Percentiles rank a stretch among this genome's conserved stretches.
Conservation (phyloP, 2,329 filamentous ascomycete genomes). For the Fusarium tuaranense region DNA sequence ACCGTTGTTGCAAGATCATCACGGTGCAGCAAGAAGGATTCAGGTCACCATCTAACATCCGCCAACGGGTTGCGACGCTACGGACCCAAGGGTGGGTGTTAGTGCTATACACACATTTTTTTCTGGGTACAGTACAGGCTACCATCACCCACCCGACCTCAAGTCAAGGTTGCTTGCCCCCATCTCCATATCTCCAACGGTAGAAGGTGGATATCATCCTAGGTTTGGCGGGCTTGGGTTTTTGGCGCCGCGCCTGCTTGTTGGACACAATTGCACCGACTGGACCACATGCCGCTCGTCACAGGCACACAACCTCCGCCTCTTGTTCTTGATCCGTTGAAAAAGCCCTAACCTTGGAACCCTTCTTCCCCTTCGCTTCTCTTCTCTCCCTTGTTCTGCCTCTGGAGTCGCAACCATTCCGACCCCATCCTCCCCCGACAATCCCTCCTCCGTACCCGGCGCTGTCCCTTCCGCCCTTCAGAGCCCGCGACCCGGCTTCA, state of each 20-base stretch:
- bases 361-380: not conserved
- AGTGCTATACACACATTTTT: conserved; percentile 29
- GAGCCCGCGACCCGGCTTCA: conserved; percentile 24
- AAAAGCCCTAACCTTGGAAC: conserved; percentile 8
- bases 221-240: conserved; percentile 2
- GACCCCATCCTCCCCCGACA: conserved; percentile 40
- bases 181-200: conserved; percentile 15
- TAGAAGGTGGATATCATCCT: conserved; percentile 5
- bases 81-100: conserved; percentile 23
- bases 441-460: conserved; percentile 56
- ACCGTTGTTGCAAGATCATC: not conserved
- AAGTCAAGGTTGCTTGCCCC: not conserved
- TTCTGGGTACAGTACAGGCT: conserved; percentile 2
- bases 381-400: not conserved
- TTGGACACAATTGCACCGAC: conserved; percentile 28
- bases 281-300: conserved; percentile 33
- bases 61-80: conserved; percentile 10
- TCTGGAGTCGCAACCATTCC: conserved; percentile 51
- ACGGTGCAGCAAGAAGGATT: not conserved
- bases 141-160: conserved; percentile 17
- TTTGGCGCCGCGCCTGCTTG: conserved; percentile 14
- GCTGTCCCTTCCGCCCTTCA: conserved; percentile 40
- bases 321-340: not conserved
- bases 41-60: conserved; percentile 11
- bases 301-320: conserved; percentile 19